Evolutionary conservation across 257 asterid genomes (phyloP).

Genomic region (Craterostigma plantagineum): DNA sequence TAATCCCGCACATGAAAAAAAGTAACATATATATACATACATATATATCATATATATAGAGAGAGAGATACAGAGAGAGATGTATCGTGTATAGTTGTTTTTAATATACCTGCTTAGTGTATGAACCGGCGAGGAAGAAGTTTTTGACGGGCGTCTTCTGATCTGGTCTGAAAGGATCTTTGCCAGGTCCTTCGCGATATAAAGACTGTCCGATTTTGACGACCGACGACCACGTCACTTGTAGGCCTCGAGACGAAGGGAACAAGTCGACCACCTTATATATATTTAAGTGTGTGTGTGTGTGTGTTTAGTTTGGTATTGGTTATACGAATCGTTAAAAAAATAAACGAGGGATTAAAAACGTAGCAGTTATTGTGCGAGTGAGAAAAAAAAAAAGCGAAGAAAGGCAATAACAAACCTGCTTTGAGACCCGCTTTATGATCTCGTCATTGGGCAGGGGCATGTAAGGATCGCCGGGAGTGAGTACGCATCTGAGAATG

Average conservation of each 20-base stretch:
- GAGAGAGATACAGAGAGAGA: background rate
- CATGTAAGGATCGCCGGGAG: slow-evolving; percentile 99
- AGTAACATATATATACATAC: background rate
- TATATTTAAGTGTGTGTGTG: background rate
- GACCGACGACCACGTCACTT: slow-evolving; percentile 89
- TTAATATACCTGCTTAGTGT: slow-evolving; percentile 74
- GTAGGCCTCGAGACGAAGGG: slow-evolving; percentile 95
- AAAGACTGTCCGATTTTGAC: slow-evolving; percentile 90
- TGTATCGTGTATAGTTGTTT: background rate
- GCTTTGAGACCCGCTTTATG: slow-evolving; percentile 70
- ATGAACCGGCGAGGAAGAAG: slow-evolving; percentile 96
- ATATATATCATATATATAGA: background rate
- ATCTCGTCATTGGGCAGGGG: slow-evolving; percentile 78
- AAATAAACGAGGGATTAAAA: too few species aligned
- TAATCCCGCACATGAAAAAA: background rate
- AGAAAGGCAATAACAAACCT: slow-evolving; percentile 32
- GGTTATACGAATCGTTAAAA: too few species aligned
- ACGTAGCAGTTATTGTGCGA: too few species aligned
- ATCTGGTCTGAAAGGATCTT: slow-evolving; percentile 96
- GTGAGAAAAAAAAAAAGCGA: background rate
- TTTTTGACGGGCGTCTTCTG: slow-evolving; percentile 87
- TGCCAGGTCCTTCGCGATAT: slow-evolving; percentile 95
- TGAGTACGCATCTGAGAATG: slow-evolving; percentile 69
- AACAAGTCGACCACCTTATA: slow-evolving; percentile 68
- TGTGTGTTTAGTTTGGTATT: too few species aligned